Conservation (phyloP, 23 red algal species). For the Gracilaria caudata region DNA sequence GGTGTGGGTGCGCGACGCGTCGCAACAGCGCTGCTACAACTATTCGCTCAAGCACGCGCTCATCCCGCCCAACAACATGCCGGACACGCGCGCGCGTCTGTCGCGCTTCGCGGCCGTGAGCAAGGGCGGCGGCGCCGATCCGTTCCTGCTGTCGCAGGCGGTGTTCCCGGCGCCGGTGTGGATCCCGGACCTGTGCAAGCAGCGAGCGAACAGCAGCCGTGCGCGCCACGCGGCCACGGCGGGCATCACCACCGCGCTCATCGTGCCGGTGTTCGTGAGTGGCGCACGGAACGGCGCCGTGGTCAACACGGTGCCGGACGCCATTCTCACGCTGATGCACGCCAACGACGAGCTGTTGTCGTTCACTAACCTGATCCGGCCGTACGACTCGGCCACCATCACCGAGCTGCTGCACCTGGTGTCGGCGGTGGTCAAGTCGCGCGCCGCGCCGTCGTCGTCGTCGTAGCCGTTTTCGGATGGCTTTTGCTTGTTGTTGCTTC, state of each 20-base stretch:
- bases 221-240: slow-evolving; percentile 25
- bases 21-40: slow-evolving; percentile 13
- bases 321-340: slow-evolving; percentile 49
- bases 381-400: slow-evolving; percentile 36
- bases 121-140: slow-evolving; percentile 3
- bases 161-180: slow-evolving; percentile 21
- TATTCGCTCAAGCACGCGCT: slow-evolving; percentile 11
- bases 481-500: background rate
- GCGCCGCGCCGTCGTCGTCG: background rate
- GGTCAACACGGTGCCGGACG: slow-evolving; percentile 11
- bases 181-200: slow-evolving; percentile 43
- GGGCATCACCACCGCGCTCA: slow-evolving; percentile 19
- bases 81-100: slow-evolving; percentile 14
- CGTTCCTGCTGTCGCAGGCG: slow-evolving; percentile 21
- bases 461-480: background rate
- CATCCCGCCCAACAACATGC: slow-evolving; percentile 44
- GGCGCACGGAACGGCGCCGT: background rate
- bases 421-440: slow-evolving; percentile 36
- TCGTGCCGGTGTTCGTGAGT: slow-evolving; percentile 12
- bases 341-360: slow-evolving; percentile 43
- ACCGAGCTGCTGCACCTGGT: slow-evolving; percentile 21
- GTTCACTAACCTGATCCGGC: slow-evolving; percentile 36
- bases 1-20: slow-evolving; percentile 10
- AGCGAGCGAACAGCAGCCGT: slow-evolving; percentile 3
- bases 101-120: slow-evolving; percentile 15